Evolutionary conservation across 2,329 filamentous ascomycete species (phyloP).

Genomic region (Aspergillus tamarii): DNA sequence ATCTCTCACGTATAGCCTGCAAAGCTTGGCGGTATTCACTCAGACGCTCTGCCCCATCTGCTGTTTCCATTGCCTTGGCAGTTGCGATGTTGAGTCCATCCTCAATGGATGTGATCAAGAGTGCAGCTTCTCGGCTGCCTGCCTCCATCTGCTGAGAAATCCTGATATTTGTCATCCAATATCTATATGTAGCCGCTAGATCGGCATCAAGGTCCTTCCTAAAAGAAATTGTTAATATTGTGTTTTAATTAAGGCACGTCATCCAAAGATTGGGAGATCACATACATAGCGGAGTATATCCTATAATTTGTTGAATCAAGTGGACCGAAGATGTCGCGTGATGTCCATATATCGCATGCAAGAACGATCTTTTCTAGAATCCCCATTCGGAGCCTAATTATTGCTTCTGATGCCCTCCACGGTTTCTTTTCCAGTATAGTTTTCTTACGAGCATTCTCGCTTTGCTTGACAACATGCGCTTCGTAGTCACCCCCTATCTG

Average conservation of each 20-base stretch:
- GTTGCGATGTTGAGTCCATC: neutral
- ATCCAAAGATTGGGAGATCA: neutral
- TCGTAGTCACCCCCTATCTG: neutral
- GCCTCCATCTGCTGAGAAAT: neutral
- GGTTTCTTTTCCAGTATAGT: neutral
- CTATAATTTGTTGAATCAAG: conserved; percentile 1
- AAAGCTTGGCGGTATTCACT: no score
- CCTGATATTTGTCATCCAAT: neutral
- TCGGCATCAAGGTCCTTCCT: neutral
- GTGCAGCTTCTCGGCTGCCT: neutral
- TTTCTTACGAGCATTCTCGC: neutral
- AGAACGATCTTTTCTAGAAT: neutral
- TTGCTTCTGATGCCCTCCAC: neutral
- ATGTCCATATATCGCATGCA: neutral
- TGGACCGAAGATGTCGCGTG: neutral
- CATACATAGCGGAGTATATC: neutral
- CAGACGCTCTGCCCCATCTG: no score
- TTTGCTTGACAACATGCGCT: neutral
- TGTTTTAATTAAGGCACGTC: neutral
- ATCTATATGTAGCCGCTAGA: neutral
- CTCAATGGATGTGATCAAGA: neutral
- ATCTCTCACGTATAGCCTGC: no score
- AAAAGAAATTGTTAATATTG: neutral
- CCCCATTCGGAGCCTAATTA: neutral
- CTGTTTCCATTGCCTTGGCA: neutral